Evolutionary conservation across 1,284 basidiomycete genomes (phyloP), one percentile per base, ranked within the genome.

Genomic region (Leccinum pallidistipes): DNA sequence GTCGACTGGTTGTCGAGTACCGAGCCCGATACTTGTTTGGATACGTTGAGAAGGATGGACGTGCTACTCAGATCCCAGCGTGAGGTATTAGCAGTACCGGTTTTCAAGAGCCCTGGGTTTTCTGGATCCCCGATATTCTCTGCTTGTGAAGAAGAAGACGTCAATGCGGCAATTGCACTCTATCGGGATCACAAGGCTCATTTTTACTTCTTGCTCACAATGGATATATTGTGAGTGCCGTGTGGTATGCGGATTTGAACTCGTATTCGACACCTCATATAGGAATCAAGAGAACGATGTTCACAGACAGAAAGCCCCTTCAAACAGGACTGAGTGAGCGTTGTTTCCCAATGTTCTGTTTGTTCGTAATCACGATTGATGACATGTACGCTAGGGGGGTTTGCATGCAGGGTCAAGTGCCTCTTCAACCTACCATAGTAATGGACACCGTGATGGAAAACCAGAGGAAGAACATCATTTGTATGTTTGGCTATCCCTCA

Each of bases 1-100:
- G 12, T 57, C 14, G 47, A 58, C 40, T 68, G 64, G 66, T 11
- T 66, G 14, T 68, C 60, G 2, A 1, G 34, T 2, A 0, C n/a
- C 0, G 65, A 65, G 31, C 54, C 64, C 0, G 47, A 59, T 1
- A 10, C 12, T 1, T 68, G 64, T 45, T 38, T 68, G 21, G 31
- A 47, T 2, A 16, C 51, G 1, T 29, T 67, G 38, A 16, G 3
- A 29, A 11, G 40, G 45, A 57, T 52, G 47, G 56, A 3, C 8
- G 8, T n/a, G 45, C 2, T 24, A 2, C 36, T 58, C 36, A 10
- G n/a, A 21, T 5, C 10, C n/a, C 14, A 12, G 21, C 21, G 6
- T n/a, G 34, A 31, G 9, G 34, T 2, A 21, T n/a, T 40, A 29
- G 9, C 1, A 18, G 16, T 18, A 12, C 21, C 55, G 12, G 11